These are phyloP conservation scores for Fonsecaea pugnacius DNA, from an alignment of 2,329 filamentous ascomycete species.

Conservation along the genomic window DNA sequence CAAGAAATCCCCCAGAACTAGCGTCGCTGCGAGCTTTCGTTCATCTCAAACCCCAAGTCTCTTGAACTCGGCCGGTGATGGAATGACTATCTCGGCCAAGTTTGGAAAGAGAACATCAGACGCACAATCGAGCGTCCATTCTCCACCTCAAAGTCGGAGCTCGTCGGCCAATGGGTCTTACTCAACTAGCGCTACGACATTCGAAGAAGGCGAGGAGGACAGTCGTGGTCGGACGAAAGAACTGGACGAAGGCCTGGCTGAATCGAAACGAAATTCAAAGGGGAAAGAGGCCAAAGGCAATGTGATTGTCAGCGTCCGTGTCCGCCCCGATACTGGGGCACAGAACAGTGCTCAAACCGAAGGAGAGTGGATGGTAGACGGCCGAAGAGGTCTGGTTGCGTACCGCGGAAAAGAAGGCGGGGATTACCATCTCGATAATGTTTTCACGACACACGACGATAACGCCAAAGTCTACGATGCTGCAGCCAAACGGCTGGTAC, in stretches of 20 bases:
- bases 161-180: conserved; percentile 93
- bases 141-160: conserved; percentile 83
- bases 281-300: conserved; percentile 84
- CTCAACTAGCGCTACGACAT: conserved; percentile 84
- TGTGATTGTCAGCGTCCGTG: conserved; percentile 91
- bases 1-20: conserved; percentile 62
- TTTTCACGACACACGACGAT: conserved; percentile 91
- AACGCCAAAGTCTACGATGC: conserved; percentile 95
- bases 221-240: conserved; percentile 42
- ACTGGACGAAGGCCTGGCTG: conserved; percentile 35
- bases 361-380: conserved; percentile 90
- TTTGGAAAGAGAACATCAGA: conserved; percentile 71
- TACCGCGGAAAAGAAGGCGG: conserved; percentile 88
- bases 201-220: conserved; percentile 74
- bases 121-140: conserved; percentile 75
- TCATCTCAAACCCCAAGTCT: conserved; percentile 68
- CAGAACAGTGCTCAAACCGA: conserved; percentile 67
- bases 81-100: conserved; percentile 69
- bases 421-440: conserved; percentile 95
- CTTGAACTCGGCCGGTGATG: conserved; percentile 77
- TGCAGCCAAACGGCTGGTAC: conserved; percentile 88
- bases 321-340: conserved; percentile 78
- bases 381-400: conserved; percentile 76
- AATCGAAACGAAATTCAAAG: conserved; percentile 43
- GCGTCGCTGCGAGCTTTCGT: conserved; percentile 57